Base-by-base conservation (phyloP, 257 asterid genomes). In the Solanum boliviense region DNA sequence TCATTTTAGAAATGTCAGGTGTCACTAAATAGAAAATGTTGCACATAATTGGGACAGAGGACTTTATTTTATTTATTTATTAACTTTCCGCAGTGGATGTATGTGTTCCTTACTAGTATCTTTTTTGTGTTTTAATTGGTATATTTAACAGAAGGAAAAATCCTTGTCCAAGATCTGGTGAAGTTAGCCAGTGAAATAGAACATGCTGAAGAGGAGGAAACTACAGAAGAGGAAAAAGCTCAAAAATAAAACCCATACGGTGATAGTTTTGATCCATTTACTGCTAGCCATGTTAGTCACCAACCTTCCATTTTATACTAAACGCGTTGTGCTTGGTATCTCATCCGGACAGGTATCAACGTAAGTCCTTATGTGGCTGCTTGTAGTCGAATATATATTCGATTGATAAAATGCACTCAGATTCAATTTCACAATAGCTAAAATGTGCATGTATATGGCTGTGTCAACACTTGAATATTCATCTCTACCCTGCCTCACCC, bases 151-250 rank as follows among this genome's bases (percentile, higher is more conserved):
- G 99, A 96, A 3, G 99, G 99, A 74, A 96, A 96, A 88, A 95
- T 96, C 87, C 96, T 93, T 6, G 99, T 96, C 91, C 98, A 95
- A 91, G 99, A 96, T 89, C 93, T 96, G 67, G 90, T 95, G 85
- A 95, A 91, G 93, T 90, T 96, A 87, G 98, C 95, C 84, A 90
- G 94, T 58, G 90, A 88, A 91, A 89, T 89, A 13, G 98, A 93
- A 82, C 98, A 94, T 15, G 90, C 88, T 13, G 98, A 94, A 89
- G 86, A 82, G 70, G 86, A 82, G 86, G 86, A 82, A 82, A 84
- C 88, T 67, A 93, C 88, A 18, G 96, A 92, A 88, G 91, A 89
- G 56, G 93, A 92, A 87, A 94, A 94, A 89, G 48, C 90, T 25
- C 91, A 87, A 88, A 74, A 86, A 44, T 82, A 82, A 85, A 38